Evolutionary conservation across 1,139 yeast genomes (phyloP).

Genomic region (Kluyveromyces sp.): DNA sequence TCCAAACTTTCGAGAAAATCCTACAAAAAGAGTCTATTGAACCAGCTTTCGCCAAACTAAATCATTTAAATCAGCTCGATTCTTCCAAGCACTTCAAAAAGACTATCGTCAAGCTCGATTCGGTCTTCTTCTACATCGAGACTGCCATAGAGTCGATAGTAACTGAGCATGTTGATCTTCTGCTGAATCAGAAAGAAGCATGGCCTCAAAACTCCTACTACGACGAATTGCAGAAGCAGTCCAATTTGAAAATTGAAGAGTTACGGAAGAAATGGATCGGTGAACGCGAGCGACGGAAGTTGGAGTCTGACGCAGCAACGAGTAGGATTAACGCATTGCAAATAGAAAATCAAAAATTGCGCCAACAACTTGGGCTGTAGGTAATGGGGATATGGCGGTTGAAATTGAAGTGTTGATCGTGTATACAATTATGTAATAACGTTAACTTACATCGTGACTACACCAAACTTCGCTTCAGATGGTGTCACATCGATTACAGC

Average conservation of each 20-base stretch:
- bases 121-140: conserved; percentile 50
- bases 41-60: conserved; percentile 49
- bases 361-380: conserved; percentile 25
- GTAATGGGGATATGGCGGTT: background rate
- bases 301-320: conserved; percentile 51
- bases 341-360: conserved; percentile 42
- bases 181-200: conserved; percentile 26
- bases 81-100: conserved; percentile 29
- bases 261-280: conserved; percentile 58
- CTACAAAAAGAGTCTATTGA: conserved; percentile 52
- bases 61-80: conserved; percentile 34
- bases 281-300: conserved; percentile 61
- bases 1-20: conserved; percentile 46
- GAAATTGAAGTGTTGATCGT: background rate
- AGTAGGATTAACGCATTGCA: conserved; percentile 49
- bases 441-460: background rate
- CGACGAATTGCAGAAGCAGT: conserved; percentile 17
- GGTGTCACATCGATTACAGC: background rate
- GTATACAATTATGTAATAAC: background rate
- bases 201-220: conserved; percentile 15
- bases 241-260: conserved; percentile 51
- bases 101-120: conserved; percentile 43
- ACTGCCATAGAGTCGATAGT: conserved; percentile 54
- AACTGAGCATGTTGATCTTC: conserved; percentile 46
- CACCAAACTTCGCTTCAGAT: no score